Conservation (phyloP, 192 early-diverging fungal species). For the Coemansia sp. region DNA sequence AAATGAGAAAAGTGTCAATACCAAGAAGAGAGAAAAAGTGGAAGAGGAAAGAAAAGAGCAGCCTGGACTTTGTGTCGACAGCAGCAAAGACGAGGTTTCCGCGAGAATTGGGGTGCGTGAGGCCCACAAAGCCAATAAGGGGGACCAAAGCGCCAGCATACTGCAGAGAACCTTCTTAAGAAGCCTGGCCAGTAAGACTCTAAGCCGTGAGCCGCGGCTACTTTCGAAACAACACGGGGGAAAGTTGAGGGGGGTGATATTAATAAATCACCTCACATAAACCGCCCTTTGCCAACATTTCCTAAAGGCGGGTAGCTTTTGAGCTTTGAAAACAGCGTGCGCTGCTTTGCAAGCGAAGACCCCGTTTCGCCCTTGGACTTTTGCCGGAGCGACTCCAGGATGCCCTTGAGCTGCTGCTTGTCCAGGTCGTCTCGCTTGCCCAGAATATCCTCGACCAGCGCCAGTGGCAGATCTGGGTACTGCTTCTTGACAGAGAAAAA, state of each 20-base stretch:
- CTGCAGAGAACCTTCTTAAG: slow-evolving; percentile 11
- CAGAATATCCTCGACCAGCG: slow-evolving; percentile 88
- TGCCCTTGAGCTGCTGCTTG: slow-evolving; percentile 74
- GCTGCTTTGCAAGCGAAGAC: slow-evolving; percentile 47
- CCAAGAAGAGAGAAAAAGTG: background rate
- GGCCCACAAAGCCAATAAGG: no score
- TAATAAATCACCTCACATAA: background rate
- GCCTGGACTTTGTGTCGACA: background rate
- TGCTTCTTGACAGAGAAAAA: slow-evolving; percentile 86
- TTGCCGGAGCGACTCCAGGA: slow-evolving; percentile 74
- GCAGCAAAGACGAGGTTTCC: slow-evolving; percentile 6
- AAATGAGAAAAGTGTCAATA: background rate
- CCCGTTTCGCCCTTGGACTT: slow-evolving; percentile 49
- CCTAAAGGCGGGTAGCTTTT: slow-evolving; percentile 44
- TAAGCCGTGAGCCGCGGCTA: background rate
- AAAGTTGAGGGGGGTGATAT: background rate
- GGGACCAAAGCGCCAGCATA: background rate
- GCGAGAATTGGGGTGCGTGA: background rate
- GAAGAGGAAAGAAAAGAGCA: slow-evolving; percentile 4
- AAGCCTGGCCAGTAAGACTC: background rate
- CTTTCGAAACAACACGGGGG: no score
- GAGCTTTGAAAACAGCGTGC: slow-evolving; percentile 44
- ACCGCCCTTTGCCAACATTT: slow-evolving; percentile 10
- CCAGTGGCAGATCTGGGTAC: slow-evolving; percentile 89
- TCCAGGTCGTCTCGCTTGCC: slow-evolving; percentile 89